Evolutionary conservation across 495 filamentous ascomycete species (phyloP).

Genomic region (Astrocystis sublimbata): DNA sequence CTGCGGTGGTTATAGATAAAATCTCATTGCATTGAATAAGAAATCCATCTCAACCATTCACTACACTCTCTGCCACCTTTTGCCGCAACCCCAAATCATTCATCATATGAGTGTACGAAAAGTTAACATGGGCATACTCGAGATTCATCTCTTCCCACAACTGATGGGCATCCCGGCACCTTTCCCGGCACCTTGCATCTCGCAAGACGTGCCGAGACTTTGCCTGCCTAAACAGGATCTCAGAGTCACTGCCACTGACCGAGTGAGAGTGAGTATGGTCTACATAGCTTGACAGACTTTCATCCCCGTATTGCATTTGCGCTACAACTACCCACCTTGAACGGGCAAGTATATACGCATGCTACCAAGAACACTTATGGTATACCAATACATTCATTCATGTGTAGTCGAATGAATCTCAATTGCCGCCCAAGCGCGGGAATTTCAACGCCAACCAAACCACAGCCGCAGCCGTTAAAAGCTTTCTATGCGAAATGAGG

Average conservation of each 20-base stretch:
- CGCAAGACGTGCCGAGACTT: no score
- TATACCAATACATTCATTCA: no score
- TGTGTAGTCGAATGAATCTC: conserved; percentile 20
- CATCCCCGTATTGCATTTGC: not conserved
- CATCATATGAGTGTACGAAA: no score
- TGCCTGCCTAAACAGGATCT: not conserved
- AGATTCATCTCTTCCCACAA: no score
- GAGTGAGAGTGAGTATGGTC: not conserved
- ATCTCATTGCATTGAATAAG: no score
- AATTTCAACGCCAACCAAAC: conserved; percentile 36
- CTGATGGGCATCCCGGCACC: no score
- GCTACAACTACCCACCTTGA: not conserved
- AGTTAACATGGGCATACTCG: no score
- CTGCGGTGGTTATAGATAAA: no score
- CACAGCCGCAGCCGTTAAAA: conserved; percentile 26
- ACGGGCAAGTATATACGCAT: not conserved
- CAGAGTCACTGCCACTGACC: not conserved
- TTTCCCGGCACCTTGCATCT: no score
- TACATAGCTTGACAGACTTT: not conserved
- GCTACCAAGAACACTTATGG: not conserved
- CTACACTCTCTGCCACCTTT: no score
- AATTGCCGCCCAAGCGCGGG: conserved; percentile 26
- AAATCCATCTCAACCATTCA: no score
- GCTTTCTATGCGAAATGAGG: conserved; percentile 34
- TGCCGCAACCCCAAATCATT: no score